phyloP scores from a whole-genome alignment of 1,139 yeast genomes.

The Taiozyma sp. region DNA sequence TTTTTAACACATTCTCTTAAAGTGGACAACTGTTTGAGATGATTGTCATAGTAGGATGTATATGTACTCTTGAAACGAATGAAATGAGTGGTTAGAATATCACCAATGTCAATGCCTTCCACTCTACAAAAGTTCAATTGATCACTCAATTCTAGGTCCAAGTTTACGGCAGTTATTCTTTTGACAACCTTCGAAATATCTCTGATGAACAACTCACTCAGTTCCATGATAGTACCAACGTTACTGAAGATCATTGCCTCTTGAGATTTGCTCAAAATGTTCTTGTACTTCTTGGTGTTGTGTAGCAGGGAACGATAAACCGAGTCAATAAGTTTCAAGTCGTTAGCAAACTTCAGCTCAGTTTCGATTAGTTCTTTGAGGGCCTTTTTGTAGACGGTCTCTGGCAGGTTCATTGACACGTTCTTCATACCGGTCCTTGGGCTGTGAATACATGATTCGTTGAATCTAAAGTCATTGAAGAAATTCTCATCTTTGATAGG shows the following conservation, averaged over 20 bases:
- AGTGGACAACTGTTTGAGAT: slow-evolving; percentile 13
- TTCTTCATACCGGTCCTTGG: slow-evolving; percentile 1
- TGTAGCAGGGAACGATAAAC: slow-evolving; percentile 26
- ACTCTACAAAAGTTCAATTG: slow-evolving; percentile 9
- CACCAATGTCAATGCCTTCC: slow-evolving; percentile 24
- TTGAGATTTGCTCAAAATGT: slow-evolving; percentile 24
- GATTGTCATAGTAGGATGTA: slow-evolving; percentile 15
- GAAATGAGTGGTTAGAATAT: slow-evolving; percentile 24
- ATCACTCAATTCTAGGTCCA: slow-evolving; percentile 10
- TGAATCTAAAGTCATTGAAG: neutral
- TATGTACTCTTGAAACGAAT: slow-evolving; percentile 19
- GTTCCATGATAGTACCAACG: slow-evolving; percentile 29
- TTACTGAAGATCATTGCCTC: slow-evolving; percentile 32
- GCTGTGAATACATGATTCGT: slow-evolving; percentile 1
- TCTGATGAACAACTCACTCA: slow-evolving; percentile 26
- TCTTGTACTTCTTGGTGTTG: slow-evolving; percentile 21
- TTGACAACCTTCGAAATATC: slow-evolving; percentile 13
- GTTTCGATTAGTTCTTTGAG: slow-evolving; percentile 24
- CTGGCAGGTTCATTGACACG: slow-evolving; percentile 4
- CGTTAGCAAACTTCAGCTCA: slow-evolving; percentile 25
- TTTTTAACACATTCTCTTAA: slow-evolving; percentile 4
- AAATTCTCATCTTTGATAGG: slow-evolving; percentile 18
- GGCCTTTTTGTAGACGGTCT: slow-evolving; percentile 16
- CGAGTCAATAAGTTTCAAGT: slow-evolving; percentile 21
- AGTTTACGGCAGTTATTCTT: slow-evolving; percentile 9